Percentiles rank a stretch among this genome's conserved stretches.
These are phyloP conservation scores for Rhodamnia rubescens DNA, from an alignment of 345 rosid species.

Conservation along the genomic window DNA sequence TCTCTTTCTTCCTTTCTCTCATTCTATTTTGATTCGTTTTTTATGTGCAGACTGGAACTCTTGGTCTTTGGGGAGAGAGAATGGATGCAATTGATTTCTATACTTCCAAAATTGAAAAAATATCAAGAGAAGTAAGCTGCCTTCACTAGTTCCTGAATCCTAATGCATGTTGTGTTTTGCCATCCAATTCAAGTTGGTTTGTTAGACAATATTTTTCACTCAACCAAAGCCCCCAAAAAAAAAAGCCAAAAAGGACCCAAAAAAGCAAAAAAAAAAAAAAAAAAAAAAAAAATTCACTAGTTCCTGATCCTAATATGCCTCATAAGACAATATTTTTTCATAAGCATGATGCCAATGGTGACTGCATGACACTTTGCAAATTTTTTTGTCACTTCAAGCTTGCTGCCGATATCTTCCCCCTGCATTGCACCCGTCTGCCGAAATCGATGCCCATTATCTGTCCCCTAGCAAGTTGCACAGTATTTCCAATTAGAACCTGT, in stretches of 20 bases:
- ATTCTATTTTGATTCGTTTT: constrained; percentile 8
- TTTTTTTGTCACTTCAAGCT: neutral
- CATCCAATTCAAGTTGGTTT: neutral
- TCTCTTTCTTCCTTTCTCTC: neutral
- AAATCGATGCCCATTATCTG: neutral
- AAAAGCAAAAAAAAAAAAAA: too few species aligned
- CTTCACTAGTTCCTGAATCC: neutral
- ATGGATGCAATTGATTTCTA: constrained; percentile 74
- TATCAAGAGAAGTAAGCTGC: constrained; percentile 40
- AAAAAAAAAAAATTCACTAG: too few species aligned
- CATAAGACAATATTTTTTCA: neutral
- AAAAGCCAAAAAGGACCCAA: too few species aligned
- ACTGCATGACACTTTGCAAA: neutral
- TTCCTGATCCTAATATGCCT: too few species aligned
- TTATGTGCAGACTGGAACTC: constrained; percentile 51
- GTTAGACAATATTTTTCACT: neutral
- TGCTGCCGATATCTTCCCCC: neutral
- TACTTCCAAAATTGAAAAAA: constrained; percentile 43
- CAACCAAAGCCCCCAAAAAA: too few species aligned
- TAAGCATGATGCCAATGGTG: neutral
- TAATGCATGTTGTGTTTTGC: neutral
- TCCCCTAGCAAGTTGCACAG: neutral
- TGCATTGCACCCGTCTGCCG: neutral
- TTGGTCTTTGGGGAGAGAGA: constrained; percentile 55
- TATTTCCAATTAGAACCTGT: neutral